These are phyloP conservation scores for Myriangium duriaei DNA, from an alignment of 2,329 filamentous ascomycete genomes.

Conservation along the genomic window DNA sequence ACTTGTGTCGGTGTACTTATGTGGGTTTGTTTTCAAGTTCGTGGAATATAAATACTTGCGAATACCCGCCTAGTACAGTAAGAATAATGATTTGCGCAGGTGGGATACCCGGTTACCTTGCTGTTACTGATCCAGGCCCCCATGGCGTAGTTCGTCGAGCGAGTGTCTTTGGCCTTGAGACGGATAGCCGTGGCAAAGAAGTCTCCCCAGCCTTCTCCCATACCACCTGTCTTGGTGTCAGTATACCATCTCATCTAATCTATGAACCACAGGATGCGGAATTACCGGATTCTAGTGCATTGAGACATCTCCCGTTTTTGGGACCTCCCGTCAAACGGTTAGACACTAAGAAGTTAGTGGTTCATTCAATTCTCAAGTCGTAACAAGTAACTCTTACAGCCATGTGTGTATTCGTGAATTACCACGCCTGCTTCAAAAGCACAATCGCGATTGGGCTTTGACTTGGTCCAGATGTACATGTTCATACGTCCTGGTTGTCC, in stretches of 20 bases:
- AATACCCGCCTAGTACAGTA: conserved; percentile 32
- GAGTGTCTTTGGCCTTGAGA: conserved; percentile 35
- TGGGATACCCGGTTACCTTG: no score
- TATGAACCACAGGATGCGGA: no score
- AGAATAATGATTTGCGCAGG: no score
- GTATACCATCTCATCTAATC: no score
- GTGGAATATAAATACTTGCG: conserved; percentile 42
- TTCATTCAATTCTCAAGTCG: not conserved
- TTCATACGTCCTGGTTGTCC: conserved; percentile 42
- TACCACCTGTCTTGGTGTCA: no score
- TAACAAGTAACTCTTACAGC: conserved; percentile 3
- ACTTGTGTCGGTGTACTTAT: conserved; percentile 36
- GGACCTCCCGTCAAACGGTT: conserved; percentile 49
- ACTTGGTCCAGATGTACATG: conserved; percentile 45
- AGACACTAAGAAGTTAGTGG: conserved; percentile 32
- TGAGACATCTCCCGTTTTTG: conserved; percentile 39
- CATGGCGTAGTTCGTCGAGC: conserved; percentile 35
- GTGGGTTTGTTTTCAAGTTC: conserved; percentile 36
- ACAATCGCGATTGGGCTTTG: conserved; percentile 39
- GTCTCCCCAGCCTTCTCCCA: conserved; percentile 49
- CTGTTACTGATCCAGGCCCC: no score
- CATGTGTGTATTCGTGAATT: conserved; percentile 46
- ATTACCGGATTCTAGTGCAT: conserved; percentile 34
- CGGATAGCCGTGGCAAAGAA: conserved; percentile 42
- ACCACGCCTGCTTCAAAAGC: conserved; percentile 49